A percentile compares a stretch with the other conserved stretches of the same genome.
Evolutionary conservation across 352 stramenopile species (phyloP).

Genomic region (Pythium dissotocum): DNA sequence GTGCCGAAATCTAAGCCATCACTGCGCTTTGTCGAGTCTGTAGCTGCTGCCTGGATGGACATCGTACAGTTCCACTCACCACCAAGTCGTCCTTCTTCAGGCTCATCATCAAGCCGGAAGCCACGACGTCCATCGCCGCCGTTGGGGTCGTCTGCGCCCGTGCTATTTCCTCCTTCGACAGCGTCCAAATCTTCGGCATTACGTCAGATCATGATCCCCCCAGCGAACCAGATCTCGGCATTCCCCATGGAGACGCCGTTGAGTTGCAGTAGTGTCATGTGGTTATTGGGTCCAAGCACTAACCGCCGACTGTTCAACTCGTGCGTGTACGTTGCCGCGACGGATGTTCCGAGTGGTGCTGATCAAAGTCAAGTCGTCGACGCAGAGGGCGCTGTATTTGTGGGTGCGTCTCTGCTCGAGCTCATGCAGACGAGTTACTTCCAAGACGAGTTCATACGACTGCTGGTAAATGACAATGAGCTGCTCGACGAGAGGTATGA

Average conservation of each 20-base stretch:
- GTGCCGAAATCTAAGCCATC: neutral
- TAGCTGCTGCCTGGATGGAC: conserved; percentile 10
- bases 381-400: neutral
- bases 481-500: conserved; percentile 1
- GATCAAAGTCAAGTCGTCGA: neutral
- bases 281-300: neutral
- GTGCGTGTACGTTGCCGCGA: conserved; percentile 3
- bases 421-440: conserved; percentile 11
- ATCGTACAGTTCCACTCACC: neutral
- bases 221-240: neutral
- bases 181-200: neutral
- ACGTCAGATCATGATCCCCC: neutral
- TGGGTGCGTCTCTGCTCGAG: conserved; percentile 13
- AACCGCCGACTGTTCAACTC: neutral
- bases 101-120: neutral
- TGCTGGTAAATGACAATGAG: conserved; percentile 11
- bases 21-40: conserved; percentile 21
- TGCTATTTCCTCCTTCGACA: neutral
- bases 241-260: conserved; percentile 3
- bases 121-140: neutral
- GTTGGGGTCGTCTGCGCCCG: neutral
- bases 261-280: conserved; percentile 7
- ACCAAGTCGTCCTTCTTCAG: neutral
- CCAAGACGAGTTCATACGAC: conserved; percentile 7
- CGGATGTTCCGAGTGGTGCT: neutral